Evolutionary conservation across 1,139 yeast species (phyloP).

Genomic region (Debaryomyces sp.): DNA sequence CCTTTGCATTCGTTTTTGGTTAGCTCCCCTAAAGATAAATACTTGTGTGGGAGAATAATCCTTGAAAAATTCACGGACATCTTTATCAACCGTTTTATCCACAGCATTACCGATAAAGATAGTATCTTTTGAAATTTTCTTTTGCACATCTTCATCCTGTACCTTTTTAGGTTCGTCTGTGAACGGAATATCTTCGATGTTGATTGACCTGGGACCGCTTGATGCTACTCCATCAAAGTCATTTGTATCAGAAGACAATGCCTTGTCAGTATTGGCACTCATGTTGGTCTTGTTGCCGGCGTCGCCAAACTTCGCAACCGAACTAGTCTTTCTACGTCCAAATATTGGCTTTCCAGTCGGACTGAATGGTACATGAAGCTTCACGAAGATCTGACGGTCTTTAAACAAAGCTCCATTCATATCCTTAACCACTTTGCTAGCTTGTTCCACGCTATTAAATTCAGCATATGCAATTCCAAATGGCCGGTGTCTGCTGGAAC

Average conservation of each 20-base stretch:
- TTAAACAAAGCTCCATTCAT: constrained; percentile 44
- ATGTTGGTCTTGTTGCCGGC: constrained; percentile 2
- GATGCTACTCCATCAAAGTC: neutral
- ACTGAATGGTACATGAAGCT: constrained; percentile 42
- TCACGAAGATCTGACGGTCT: constrained; percentile 39
- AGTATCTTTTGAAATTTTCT: constrained; percentile 46
- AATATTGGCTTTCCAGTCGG: constrained; percentile 21
- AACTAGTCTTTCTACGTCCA: constrained; percentile 1
- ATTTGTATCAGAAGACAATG: neutral
- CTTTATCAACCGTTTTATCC: constrained; percentile 39
- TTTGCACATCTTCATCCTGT: neutral
- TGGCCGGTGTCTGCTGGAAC: constrained; percentile 43
- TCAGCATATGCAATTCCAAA: constrained; percentile 71
- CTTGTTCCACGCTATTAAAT: constrained; percentile 52
- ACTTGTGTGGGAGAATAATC: constrained; percentile 51
- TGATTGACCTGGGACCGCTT: neutral
- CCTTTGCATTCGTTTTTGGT: constrained; percentile 10
- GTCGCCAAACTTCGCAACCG: neutral
- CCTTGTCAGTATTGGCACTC: constrained; percentile 6
- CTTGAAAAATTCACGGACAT: constrained; percentile 44
- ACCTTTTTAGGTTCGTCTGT: neutral
- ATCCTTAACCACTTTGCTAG: constrained; percentile 45
- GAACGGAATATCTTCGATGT: neutral
- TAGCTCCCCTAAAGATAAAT: constrained; percentile 42
- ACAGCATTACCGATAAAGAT: constrained; percentile 54